A percentile compares a stretch with the other conserved stretches of the same genome.
Conservation (phyloP, 805 yeast species). For the Cyberlindnera petersonii region DNA sequence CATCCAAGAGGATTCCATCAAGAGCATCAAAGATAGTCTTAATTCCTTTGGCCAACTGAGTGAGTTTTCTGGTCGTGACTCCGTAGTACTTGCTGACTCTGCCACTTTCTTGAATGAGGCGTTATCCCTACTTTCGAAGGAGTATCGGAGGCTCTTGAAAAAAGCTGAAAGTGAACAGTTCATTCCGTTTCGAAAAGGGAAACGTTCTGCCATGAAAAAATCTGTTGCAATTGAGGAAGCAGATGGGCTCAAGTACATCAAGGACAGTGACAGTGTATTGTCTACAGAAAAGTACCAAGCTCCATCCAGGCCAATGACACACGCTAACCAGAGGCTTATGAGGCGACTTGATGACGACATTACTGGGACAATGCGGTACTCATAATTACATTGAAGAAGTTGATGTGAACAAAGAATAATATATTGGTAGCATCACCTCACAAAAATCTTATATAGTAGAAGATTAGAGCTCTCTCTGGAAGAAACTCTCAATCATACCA, state of each 20-base stretch:
- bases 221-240: slow-evolving; percentile 2
- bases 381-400: no score
- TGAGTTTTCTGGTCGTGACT: slow-evolving; percentile 7
- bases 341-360: slow-evolving; percentile 6
- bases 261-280: slow-evolving; percentile 1
- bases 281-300: not conserved
- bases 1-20: slow-evolving; percentile 13
- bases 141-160: slow-evolving; percentile 8
- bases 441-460: not conserved
- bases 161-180: slow-evolving; percentile 5
- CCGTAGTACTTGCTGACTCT: slow-evolving; percentile 9
- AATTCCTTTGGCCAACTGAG: slow-evolving; percentile 3
- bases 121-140: slow-evolving; percentile 10
- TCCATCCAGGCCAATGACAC: slow-evolving; percentile 10
- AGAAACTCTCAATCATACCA: slow-evolving; percentile 78
- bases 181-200: slow-evolving; percentile 9
- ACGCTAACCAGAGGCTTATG: slow-evolving; percentile 3
- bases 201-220: slow-evolving; percentile 4
- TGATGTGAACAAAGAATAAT: no score
- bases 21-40: slow-evolving; percentile 12
- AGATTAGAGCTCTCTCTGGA: slow-evolving; percentile 44
- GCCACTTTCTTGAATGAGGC: slow-evolving; percentile 13
- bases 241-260: not conserved
- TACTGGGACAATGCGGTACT: not conserved
- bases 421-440: not conserved